Evolutionary conservation across 2,329 filamentous ascomycete genomes (phyloP), one percentile per base, ranked within the genome.

Genomic region (Aspergillus sp.): DNA sequence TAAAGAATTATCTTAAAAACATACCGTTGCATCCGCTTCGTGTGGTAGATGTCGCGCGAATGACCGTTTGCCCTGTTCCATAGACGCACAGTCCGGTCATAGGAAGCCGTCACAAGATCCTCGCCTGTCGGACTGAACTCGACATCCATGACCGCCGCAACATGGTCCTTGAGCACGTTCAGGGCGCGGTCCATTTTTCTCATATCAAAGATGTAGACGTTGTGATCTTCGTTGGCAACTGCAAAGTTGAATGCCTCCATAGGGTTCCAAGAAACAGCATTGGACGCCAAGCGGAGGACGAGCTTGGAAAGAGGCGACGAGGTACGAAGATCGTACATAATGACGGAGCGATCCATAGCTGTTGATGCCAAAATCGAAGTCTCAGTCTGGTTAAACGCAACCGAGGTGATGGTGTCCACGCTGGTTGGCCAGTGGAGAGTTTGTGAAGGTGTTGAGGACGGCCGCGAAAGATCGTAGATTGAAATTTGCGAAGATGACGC

Each of bases 161-260:
- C 89, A 63, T 94, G 88, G 58, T 91, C 88, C 67, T 91, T 93
- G 45, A 94, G 76, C 6, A 96, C 82, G 63, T 97, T 96, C 50
- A 94, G 73, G 0, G 91, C 88, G 52, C 88, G 83, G 56, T 87
- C 82, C 66, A 95, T 85, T 63, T 88, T 91, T 57, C 93, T 81
- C 80, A 94, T 94, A 67, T 98, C 93, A 61, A 98, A 98, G 50
- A 96, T 79, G 62, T 89, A 88, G 54, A 86, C 78, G 66, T 94
- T 94, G 72, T 96, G 91, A 62, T 97, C 93, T 73, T 98, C 93
- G 57, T 86, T 94, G 8, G 88, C 93, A 29, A 90, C 82, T 10
- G 89, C 91, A 61, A 97, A 84, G 71, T 97, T 95, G 75, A 94
- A 94, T 5, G 89, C 86, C 67, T 95, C 90, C 84, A 96, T 93